A percentile compares a stretch with the other conserved stretches of the same genome.
These are phyloP conservation scores for Actinomucor elegans DNA, from an alignment of 371 early-diverging fungal species.

Conservation along the genomic window DNA sequence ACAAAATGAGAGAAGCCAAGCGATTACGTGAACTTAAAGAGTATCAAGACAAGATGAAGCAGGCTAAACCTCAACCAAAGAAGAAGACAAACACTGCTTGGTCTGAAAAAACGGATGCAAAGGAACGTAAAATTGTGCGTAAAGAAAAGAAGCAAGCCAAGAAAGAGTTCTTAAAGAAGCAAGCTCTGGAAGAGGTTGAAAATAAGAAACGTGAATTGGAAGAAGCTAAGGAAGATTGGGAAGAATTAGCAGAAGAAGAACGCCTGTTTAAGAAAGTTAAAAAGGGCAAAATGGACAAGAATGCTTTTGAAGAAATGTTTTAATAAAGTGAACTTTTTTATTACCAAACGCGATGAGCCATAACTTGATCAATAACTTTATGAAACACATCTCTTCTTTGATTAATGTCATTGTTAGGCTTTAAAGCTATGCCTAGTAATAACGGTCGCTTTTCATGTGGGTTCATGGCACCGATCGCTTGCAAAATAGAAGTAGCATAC, in stretches of 20 bases:
- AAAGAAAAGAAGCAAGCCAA: constrained; percentile 69
- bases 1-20: constrained; percentile 77
- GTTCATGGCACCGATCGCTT: constrained; percentile 62
- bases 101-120: constrained; percentile 72
- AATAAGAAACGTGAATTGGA: constrained; percentile 51
- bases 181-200: constrained; percentile 38
- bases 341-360: constrained; percentile 42
- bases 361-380: constrained; percentile 37
- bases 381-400: constrained; percentile 36
- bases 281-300: constrained; percentile 46
- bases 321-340: constrained; percentile 3
- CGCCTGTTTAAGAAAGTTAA: constrained; percentile 56
- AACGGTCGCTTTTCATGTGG: constrained; percentile 62
- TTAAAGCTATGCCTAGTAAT: constrained; percentile 63
- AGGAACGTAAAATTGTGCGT: constrained; percentile 63
- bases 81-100: constrained; percentile 53
- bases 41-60: constrained; percentile 31
- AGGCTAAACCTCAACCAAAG: constrained; percentile 18
- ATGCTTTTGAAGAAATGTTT: constrained; percentile 53
- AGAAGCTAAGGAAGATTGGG: constrained; percentile 56
- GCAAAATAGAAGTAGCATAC: constrained; percentile 64
- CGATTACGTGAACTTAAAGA: constrained; percentile 62
- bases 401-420: constrained; percentile 38
- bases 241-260: constrained; percentile 49
- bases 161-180: constrained; percentile 54